These are phyloP conservation scores for Paraconiothyrium brasiliense DNA, from an alignment of 2,329 filamentous ascomycete species.

Conservation along the genomic window DNA sequence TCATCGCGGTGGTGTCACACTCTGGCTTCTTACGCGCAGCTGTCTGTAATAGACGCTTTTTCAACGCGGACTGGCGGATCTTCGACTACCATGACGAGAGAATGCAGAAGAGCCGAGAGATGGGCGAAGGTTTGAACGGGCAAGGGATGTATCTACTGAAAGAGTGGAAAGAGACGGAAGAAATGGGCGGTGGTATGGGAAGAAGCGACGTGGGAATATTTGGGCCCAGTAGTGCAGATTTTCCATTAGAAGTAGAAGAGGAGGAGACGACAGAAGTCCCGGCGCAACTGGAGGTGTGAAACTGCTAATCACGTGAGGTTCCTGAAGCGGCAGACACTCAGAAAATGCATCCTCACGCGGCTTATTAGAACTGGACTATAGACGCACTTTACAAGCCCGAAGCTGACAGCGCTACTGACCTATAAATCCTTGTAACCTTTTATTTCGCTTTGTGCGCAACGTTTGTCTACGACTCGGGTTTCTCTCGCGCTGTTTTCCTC, in stretches of 20 bases:
- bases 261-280: constrained; percentile 18
- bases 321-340: background rate
- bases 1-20: constrained; percentile 72
- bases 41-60: constrained; percentile 60
- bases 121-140: constrained; percentile 54
- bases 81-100: constrained; percentile 65
- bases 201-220: constrained; percentile 55
- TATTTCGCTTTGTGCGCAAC: background rate
- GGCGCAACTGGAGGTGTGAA: background rate
- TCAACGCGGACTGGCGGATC: constrained; percentile 72
- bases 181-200: constrained; percentile 61
- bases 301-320: background rate
- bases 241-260: constrained; percentile 34
- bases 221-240: constrained; percentile 35
- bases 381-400: constrained; percentile 10
- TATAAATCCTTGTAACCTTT: background rate
- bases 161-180: constrained; percentile 61
- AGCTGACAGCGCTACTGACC: constrained; percentile 8
- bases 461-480: background rate
- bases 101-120: constrained; percentile 54
- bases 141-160: constrained; percentile 46
- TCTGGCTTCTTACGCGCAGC: constrained; percentile 69
- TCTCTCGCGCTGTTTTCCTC: background rate
- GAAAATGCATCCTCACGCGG: background rate
- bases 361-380: background rate